phyloP scores from a whole-genome alignment of 2,329 filamentous ascomycete genomes.

The Colletotrichum tropicicola region DNA sequence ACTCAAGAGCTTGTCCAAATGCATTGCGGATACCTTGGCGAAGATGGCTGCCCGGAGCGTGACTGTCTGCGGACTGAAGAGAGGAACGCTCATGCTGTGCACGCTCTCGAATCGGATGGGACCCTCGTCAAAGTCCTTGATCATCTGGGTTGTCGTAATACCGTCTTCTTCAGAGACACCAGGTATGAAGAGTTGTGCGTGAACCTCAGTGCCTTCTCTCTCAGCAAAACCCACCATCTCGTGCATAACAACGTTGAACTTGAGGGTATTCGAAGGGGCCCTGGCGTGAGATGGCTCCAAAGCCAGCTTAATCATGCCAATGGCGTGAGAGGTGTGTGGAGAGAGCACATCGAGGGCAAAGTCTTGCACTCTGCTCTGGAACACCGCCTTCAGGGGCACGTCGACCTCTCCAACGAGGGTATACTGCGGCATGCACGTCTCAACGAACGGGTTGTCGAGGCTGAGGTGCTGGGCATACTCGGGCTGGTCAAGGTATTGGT shows the following conservation, averaged over 20 bases:
- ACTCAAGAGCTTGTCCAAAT: constrained; percentile 95
- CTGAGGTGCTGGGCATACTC: constrained; percentile 95
- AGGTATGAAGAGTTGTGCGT: constrained; percentile 96
- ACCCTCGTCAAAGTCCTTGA: constrained; percentile 91
- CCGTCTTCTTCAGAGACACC: constrained; percentile 90
- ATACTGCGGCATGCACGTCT: constrained; percentile 90
- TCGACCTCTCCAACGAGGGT: constrained; percentile 93
- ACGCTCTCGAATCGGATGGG: constrained; percentile 96
- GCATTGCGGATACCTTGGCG: constrained; percentile 89
- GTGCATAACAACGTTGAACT: constrained; percentile 99
- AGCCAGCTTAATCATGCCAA: constrained; percentile 90
- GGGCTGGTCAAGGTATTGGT: constrained; percentile 94
- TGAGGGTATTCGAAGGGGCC: constrained; percentile 89
- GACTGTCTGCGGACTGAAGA: constrained; percentile 78
- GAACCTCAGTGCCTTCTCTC: constrained; percentile 92
- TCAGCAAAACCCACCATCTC: constrained; percentile 95
- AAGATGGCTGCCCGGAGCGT: constrained; percentile 89
- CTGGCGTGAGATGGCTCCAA: constrained; percentile 93
- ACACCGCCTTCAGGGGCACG: constrained; percentile 90
- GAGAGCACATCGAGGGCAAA: constrained; percentile 91
- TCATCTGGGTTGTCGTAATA: constrained; percentile 94
- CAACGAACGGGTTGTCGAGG: constrained; percentile 91
- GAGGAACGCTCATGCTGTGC: constrained; percentile 94
- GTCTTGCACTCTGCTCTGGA: constrained; percentile 93
- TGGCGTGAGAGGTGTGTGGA: constrained; percentile 88